These are phyloP conservation scores for Sugiyamaella pinicola DNA, from an alignment of 1,139 yeast species.

Conservation along the genomic window DNA sequence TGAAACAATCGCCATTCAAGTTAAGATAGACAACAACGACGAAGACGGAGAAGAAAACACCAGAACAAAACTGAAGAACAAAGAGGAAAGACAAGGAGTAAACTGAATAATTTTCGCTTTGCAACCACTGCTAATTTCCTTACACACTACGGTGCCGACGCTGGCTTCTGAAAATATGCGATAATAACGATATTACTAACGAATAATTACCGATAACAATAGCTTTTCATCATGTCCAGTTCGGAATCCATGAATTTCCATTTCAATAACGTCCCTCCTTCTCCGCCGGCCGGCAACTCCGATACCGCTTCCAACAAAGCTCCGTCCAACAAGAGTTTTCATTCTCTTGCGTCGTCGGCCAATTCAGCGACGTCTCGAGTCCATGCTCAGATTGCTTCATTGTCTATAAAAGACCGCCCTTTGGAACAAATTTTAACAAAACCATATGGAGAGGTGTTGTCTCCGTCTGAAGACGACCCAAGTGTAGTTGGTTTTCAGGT, in stretches of 20 bases:
- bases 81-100: too few species aligned
- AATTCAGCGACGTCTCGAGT: constrained; percentile 10
- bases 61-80: too few species aligned
- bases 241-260: not conserved
- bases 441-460: constrained; percentile 18
- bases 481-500: constrained; percentile 4
- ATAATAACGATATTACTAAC: too few species aligned
- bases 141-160: too few species aligned
- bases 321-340: constrained; percentile 12
- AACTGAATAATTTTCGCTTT: too few species aligned
- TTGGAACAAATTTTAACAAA: constrained; percentile 19
- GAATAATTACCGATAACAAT: not conserved
- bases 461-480: constrained; percentile 11
- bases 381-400: constrained; percentile 12
- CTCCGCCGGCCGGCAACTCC: constrained; percentile 3
- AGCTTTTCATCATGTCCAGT: not conserved
- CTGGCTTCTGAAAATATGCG: too few species aligned
- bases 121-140: too few species aligned
- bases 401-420: constrained; percentile 18
- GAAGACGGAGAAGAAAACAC: not conserved
- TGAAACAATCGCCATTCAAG: not conserved
- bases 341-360: constrained; percentile 10
- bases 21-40: not conserved
- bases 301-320: not conserved
- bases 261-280: not conserved